Conservation (phyloP, 2,329 filamentous ascomycete species). For the Lasiodiplodia theobromae region DNA sequence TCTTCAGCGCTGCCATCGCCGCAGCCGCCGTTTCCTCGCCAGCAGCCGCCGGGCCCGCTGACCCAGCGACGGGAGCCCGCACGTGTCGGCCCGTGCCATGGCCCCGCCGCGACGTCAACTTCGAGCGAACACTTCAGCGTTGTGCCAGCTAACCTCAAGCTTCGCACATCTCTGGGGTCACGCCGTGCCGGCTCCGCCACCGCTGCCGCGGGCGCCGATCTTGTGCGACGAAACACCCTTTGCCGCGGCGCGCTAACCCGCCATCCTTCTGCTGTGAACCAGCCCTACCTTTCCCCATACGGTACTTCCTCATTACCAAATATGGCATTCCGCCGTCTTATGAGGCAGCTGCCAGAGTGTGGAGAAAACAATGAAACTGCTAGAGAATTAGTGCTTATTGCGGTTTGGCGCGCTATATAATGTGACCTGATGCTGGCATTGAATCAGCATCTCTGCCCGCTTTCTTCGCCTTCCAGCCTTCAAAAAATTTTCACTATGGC, state of each 20-base stretch:
- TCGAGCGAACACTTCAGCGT: slow-evolving; percentile 4
- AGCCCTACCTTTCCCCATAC: not conserved
- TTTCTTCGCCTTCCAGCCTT: not conserved
- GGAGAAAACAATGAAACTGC: not conserved
- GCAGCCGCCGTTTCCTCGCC: not conserved
- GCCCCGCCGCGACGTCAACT: not conserved
- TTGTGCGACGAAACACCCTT: not conserved
- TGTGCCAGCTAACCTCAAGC: not conserved
- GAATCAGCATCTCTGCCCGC: too few relatives aligned
- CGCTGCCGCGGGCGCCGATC: not conserved
- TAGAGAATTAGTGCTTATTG: slow-evolving; percentile 11
- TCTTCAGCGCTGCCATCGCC: slow-evolving; percentile 7
- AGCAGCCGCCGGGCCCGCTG: slow-evolving; percentile 1
- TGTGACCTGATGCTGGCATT: not conserved
- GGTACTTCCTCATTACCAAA: not conserved
- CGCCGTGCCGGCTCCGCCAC: not conserved
- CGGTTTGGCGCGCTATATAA: not conserved
- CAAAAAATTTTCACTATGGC: slow-evolving; percentile 1
- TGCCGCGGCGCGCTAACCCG: not conserved
- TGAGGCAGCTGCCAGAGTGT: not conserved
- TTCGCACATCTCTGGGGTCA: not conserved
- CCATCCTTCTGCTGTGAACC: not conserved
- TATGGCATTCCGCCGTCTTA: not conserved
- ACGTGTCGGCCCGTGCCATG: slow-evolving; percentile 25
- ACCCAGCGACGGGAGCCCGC: not conserved